A percentile compares a stretch with the other conserved stretches of the same genome.
These are phyloP conservation scores for Spathaspora sp. DNA, from an alignment of 805 yeast genomes.

Conservation along the genomic window DNA sequence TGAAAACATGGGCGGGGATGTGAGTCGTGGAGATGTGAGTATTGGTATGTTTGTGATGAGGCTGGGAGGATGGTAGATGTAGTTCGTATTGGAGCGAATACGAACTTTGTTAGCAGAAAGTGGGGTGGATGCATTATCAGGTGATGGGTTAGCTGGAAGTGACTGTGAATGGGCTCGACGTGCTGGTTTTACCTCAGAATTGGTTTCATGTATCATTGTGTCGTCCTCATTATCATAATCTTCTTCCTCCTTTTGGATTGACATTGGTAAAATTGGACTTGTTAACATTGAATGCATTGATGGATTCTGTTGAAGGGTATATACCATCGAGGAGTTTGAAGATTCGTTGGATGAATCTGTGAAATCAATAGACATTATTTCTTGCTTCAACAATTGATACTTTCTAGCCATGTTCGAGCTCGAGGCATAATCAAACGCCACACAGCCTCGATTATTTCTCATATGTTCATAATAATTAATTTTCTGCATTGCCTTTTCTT, in stretches of 20 bases:
- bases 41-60: conserved; percentile 6
- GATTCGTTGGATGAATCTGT: conserved; percentile 8
- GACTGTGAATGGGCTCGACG: conserved; percentile 31
- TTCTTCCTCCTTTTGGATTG: conserved; percentile 6
- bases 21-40: neutral
- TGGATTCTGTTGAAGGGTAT: conserved; percentile 4
- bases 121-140: neutral
- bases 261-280: conserved; percentile 29
- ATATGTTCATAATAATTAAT: conserved; percentile 18
- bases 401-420: conserved; percentile 23
- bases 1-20: neutral
- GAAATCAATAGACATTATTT: conserved; percentile 12
- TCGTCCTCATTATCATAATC: neutral
- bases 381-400: conserved; percentile 21
- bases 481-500: conserved; percentile 9
- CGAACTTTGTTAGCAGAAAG: neutral
- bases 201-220: neutral
- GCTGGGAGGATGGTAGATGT: conserved; percentile 10
- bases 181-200: neutral
- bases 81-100: conserved; percentile 11
- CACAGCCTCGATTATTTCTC: conserved; percentile 30
- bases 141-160: conserved; percentile 17
- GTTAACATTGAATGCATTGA: conserved; percentile 18
- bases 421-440: conserved; percentile 28
- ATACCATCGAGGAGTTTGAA: conserved; percentile 2